Conservation (phyloP, 805 yeast species). For the Saccharomycopsis synnaedendra region DNA sequence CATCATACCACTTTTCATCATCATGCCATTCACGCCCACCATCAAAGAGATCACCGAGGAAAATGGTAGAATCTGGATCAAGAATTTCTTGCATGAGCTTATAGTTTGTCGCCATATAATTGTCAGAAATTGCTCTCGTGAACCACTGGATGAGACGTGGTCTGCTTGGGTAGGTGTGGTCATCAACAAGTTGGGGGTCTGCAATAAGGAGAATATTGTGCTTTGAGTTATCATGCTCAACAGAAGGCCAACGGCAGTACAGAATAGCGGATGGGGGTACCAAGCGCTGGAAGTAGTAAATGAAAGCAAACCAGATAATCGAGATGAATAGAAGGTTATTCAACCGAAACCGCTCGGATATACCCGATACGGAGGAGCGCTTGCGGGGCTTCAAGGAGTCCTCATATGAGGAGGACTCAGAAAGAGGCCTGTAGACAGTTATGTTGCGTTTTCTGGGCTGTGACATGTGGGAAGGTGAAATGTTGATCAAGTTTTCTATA, state of each 20-base stretch:
- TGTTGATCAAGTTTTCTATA: no score
- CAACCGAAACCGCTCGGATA: no score
- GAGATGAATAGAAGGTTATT: conserved; percentile 18
- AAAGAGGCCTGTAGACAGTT: no score
- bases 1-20: conserved; percentile 52
- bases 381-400: no score
- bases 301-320: conserved; percentile 31
- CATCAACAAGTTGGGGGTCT: conserved; percentile 92
- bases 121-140: conserved; percentile 58
- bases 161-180: conserved; percentile 72
- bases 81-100: conserved; percentile 42
- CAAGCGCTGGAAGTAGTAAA: conserved; percentile 44
- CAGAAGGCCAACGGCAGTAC: conserved; percentile 26
- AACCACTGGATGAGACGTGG: conserved; percentile 37
- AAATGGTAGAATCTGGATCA: conserved; percentile 66
- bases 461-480: no score
- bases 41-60: conserved; percentile 87
- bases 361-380: no score
- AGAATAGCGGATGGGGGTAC: conserved; percentile 34
- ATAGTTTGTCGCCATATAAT: conserved; percentile 71
- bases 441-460: no score
- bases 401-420: no score
- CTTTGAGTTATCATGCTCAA: conserved; percentile 8
- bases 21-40: conserved; percentile 87
- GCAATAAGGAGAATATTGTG: conserved; percentile 60